Conservation (phyloP, 2,329 filamentous ascomycete species). For the Colletotrichum viniferum region DNA sequence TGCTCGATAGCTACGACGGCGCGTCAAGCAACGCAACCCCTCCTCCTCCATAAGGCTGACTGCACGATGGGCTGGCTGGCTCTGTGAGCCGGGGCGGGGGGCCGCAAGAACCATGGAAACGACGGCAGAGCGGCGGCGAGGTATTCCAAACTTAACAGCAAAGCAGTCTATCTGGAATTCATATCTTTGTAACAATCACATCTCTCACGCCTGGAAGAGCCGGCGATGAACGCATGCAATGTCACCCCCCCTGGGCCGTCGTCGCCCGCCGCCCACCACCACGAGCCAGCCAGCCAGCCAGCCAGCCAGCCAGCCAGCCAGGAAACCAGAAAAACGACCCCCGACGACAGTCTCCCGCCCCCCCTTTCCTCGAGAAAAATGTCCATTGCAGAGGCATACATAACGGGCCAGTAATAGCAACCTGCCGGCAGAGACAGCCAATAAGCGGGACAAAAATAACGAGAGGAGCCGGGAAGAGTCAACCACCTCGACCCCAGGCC, state of each 20-base stretch:
- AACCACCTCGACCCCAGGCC: neutral
- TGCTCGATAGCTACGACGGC: neutral
- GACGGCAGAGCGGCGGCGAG: neutral
- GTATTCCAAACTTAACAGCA: neutral
- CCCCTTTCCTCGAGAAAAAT: neutral
- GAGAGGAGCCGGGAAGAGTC: neutral
- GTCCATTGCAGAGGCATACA: neutral
- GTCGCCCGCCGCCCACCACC: neutral
- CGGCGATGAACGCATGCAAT: constrained; percentile 17
- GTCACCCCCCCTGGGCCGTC: neutral
- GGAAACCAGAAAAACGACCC: neutral
- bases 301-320: too few relatives aligned
- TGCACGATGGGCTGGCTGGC: neutral
- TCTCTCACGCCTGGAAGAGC: neutral
- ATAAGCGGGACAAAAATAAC: constrained; percentile 9
- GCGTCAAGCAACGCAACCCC: neutral
- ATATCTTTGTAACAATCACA: constrained; percentile 2
- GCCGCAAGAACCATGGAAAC: neutral
- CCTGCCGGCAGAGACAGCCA: neutral
- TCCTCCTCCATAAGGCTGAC: constrained; percentile 14
- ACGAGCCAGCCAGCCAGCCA: neutral
- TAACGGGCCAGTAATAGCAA: constrained; percentile 17
- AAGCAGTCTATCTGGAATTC: neutral
- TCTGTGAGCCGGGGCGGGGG: neutral
- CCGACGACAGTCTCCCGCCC: constrained; percentile 1